Base-by-base conservation (phyloP, 331 rosid genomes). In the Rhamnella rubrinervis region DNA sequence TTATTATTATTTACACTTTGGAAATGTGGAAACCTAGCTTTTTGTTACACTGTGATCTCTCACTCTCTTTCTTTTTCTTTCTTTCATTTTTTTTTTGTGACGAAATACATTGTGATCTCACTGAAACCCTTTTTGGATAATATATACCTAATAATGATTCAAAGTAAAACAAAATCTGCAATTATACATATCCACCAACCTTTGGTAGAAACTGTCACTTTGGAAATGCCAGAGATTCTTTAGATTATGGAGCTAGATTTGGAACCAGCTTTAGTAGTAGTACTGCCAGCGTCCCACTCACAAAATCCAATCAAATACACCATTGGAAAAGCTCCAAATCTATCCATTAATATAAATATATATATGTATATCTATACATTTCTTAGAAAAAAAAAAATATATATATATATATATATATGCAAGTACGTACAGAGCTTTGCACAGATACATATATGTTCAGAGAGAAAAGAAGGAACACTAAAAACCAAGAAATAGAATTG, bases 201-300 rank as follows among this genome's bases (percentile, higher is more conserved):
- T 38, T 38, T 40, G 20, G 41, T 41, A 25, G 73, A 56, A 68
- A 68, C 73, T 13, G 65, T 57, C 40, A 6, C 44, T 57, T 56
- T 68, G 65, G 56, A 41, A 68, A 39, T 20, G 18, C 15, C 40
- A 57, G 63, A 68, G 64, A 68, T 56, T 56, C 40, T 50, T 68
- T 20, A 31, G 49, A 53, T 20, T 38, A 39, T 55, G 16, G 31
- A 31, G 35, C 35, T 31, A 31, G 35, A 31, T 2, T 31, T 31
- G 35, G 35, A 31, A 31, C 35, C 35, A 31, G 35, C 35, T 31
- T 31, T 31, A 31, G 35, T 3, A 55, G 31, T 23, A 49, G 39
- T 13, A 60, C 26, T 46, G 23, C 40, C 41, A 65, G 8, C 28
- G 37, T 40, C 67, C 67, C 67, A 63, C 44, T 35, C 12, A 41